Conservation (phyloP, 768 basidiomycete species). For the Tulasnella sp. region DNA sequence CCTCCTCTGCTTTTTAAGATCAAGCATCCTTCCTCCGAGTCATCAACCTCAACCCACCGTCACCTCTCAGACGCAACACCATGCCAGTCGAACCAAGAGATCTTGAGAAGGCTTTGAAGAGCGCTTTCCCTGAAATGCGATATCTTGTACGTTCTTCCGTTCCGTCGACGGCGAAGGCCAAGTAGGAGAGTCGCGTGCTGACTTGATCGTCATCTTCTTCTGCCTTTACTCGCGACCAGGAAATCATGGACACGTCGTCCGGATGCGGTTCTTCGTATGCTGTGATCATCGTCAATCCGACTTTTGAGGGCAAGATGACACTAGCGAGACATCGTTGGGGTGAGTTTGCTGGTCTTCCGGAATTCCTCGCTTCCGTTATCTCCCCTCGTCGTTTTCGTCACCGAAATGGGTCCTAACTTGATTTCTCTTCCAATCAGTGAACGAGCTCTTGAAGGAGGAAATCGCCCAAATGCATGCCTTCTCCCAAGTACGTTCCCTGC, state of each 20-base stretch:
- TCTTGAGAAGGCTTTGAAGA: constrained; percentile 52
- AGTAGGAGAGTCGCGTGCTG: background rate
- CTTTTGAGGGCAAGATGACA: constrained; percentile 70
- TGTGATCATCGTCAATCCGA: constrained; percentile 66
- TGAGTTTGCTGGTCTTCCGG: constrained; percentile 25
- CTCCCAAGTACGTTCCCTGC: constrained; percentile 50
- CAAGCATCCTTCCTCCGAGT: background rate
- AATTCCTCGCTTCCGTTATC: background rate
- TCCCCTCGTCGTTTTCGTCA: background rate
- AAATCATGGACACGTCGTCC: constrained; percentile 65
- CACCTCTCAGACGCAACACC: background rate
- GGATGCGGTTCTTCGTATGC: constrained; percentile 75
- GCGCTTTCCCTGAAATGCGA: constrained; percentile 42
- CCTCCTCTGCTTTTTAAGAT: background rate
- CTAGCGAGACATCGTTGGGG: constrained; percentile 62
- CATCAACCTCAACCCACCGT: background rate
- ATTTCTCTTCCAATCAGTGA: constrained; percentile 37
- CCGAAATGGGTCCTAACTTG: background rate
- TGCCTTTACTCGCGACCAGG: constrained; percentile 17
- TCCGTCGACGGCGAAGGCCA: background rate
- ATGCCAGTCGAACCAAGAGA: constrained; percentile 52
- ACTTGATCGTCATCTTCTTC: background rate
- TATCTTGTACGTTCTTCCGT: constrained; percentile 34
- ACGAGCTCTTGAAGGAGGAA: constrained; percentile 59
- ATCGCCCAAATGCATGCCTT: constrained; percentile 80